Evolutionary conservation across 2,329 filamentous ascomycete genomes (phyloP).

Genomic region (Lecanoromycetidae sp.): DNA sequence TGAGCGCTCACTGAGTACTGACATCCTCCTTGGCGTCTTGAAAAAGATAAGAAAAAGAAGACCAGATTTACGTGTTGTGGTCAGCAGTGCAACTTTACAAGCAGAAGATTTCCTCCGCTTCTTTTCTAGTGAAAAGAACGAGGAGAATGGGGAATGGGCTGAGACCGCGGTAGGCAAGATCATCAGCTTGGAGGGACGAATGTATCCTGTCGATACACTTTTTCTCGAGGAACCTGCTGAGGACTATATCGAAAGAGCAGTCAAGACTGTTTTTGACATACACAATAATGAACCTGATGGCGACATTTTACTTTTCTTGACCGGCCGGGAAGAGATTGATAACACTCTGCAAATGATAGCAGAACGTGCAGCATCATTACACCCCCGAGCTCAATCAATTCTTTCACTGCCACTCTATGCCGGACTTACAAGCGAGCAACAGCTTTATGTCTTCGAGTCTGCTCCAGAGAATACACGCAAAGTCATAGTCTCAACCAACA

Average conservation of each 20-base stretch:
- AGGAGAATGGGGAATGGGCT: conserved; percentile 28
- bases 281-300: conserved; percentile 69
- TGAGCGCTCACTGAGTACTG: conserved; percentile 82
- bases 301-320: conserved; percentile 83
- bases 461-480: conserved; percentile 73
- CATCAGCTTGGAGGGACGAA: conserved; percentile 74
- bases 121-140: conserved; percentile 45
- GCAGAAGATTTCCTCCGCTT: conserved; percentile 76
- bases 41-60: conserved; percentile 80
- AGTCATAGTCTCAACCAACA: conserved; percentile 88
- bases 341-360: conserved; percentile 64
- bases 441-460: conserved; percentile 89
- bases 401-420: conserved; percentile 74
- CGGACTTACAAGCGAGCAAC: conserved; percentile 76
- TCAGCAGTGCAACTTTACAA: conserved; percentile 88
- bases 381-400: conserved; percentile 46
- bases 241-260: conserved; percentile 72
- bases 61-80: conserved; percentile 70
- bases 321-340: conserved; percentile 88
- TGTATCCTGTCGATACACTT: conserved; percentile 76
- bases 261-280: conserved; percentile 77
- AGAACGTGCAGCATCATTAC: conserved; percentile 55
- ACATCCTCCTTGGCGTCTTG: conserved; percentile 75
- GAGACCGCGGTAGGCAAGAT: conserved; percentile 47
- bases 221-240: conserved; percentile 68